Conservation (phyloP, 2,329 filamentous ascomycete genomes). For the Aspergillus tubingensis region DNA sequence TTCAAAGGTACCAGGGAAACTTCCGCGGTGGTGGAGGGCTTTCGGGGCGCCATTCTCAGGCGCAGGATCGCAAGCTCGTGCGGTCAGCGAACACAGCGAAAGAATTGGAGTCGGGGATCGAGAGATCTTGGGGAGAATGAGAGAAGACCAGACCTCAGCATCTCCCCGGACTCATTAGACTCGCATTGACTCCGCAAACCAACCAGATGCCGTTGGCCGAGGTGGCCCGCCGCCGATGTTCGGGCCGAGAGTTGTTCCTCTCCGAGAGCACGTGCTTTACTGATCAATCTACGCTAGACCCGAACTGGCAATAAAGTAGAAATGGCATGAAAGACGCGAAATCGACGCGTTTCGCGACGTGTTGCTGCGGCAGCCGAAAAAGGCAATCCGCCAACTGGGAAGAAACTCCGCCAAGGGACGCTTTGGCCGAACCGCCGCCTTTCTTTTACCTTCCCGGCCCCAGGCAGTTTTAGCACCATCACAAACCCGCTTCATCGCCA, state of each 20-base stretch:
- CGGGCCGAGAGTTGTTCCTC: slow-evolving; percentile 38
- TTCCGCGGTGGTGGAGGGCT: slow-evolving; percentile 70
- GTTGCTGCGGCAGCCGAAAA: slow-evolving; percentile 19
- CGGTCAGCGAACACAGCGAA: slow-evolving; percentile 17
- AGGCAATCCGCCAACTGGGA: slow-evolving; percentile 12
- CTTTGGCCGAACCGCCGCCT: slow-evolving; percentile 7
- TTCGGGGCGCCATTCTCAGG: slow-evolving; percentile 48
- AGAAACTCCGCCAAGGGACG: not conserved
- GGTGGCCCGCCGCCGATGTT: slow-evolving; percentile 15
- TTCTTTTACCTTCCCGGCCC: slow-evolving; percentile 14
- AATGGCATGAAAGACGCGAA: slow-evolving; percentile 27
- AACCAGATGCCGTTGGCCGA: slow-evolving; percentile 28
- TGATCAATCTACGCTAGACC: slow-evolving; percentile 11
- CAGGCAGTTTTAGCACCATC: slow-evolving; percentile 13
- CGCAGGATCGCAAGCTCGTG: slow-evolving; percentile 17
- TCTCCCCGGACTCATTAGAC: slow-evolving; percentile 25
- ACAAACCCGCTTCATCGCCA: slow-evolving; percentile 19
- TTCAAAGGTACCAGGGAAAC: slow-evolving; percentile 84
- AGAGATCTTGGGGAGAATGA: slow-evolving; percentile 13
- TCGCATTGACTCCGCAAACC: slow-evolving; percentile 27
- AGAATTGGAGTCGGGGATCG: slow-evolving; percentile 12
- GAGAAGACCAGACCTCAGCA: slow-evolving; percentile 26
- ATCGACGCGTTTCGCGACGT: slow-evolving; percentile 32
- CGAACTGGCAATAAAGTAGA: slow-evolving; percentile 9
- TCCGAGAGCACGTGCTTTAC: slow-evolving; percentile 29